phyloP scores from a whole-genome alignment of 2,329 filamentous ascomycete species.

The Laburnicola sp. region DNA sequence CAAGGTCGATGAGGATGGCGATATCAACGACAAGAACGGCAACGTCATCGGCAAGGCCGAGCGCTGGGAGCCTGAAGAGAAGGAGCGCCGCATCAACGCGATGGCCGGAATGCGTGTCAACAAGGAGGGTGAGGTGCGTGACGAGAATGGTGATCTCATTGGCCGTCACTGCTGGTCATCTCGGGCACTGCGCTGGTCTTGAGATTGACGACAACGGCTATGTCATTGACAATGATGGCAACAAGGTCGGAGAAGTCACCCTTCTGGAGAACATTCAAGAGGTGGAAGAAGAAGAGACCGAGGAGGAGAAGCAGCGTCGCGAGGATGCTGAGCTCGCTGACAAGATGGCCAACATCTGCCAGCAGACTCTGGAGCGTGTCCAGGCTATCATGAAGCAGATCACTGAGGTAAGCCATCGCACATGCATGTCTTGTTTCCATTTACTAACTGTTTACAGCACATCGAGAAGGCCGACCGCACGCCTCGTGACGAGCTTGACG shows the following conservation, averaged over 20 bases:
- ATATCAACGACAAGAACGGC: conserved; percentile 58
- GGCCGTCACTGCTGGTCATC: conserved; percentile 54
- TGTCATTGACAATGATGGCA: conserved; percentile 59
- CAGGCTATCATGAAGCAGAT: conserved; percentile 86
- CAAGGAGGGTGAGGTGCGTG: conserved; percentile 57
- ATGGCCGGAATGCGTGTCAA: conserved; percentile 61
- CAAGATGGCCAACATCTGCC: conserved; percentile 72
- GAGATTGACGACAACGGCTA: conserved; percentile 58
- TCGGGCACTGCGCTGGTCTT: conserved; percentile 56
- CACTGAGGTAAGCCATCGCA: conserved; percentile 63
- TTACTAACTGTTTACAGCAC: conserved; percentile 55
- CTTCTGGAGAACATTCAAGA: conserved; percentile 64
- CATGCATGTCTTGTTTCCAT: neutral
- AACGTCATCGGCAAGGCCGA: conserved; percentile 58
- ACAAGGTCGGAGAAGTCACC: conserved; percentile 66
- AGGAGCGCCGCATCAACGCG: conserved; percentile 60
- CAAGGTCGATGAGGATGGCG: conserved; percentile 56
- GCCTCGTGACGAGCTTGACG: conserved; percentile 84
- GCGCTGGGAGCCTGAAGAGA: conserved; percentile 58
- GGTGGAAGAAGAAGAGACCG: conserved; percentile 57
- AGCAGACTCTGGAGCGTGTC: conserved; percentile 80
- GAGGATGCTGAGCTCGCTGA: conserved; percentile 76
- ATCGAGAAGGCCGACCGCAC: conserved; percentile 80
- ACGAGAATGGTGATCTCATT: conserved; percentile 55
- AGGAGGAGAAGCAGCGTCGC: conserved; percentile 50